A percentile compares a stretch with the other conserved stretches of the same genome.
Evolutionary conservation across 129 eudicot species (phyloP).

Genomic region (Rutidosis leptorrhynchoides): DNA sequence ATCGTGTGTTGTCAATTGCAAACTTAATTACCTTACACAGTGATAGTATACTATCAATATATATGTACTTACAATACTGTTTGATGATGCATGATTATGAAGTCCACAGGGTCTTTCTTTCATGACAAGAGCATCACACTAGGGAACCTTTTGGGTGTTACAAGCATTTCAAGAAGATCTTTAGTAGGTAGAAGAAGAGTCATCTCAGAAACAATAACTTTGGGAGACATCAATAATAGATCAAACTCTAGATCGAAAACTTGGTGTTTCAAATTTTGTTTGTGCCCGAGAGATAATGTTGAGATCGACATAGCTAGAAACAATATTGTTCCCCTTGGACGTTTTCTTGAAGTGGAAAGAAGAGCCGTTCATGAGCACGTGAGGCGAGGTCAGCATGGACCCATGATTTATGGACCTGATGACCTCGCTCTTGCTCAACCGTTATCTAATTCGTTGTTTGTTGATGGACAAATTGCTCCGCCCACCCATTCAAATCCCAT

Average conservation of each 20-base stretch:
- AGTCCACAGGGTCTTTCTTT: slow-evolving; percentile 82
- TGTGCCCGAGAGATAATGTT: slow-evolving; percentile 65
- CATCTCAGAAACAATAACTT: slow-evolving; percentile 38
- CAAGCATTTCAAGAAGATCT: slow-evolving; percentile 67
- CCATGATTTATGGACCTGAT: slow-evolving; percentile 40
- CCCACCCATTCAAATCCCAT: slow-evolving; percentile 44
- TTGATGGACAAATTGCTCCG: slow-evolving; percentile 61
- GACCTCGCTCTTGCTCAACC: slow-evolving; percentile 52
- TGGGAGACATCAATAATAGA: slow-evolving; percentile 40
- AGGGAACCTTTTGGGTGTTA: slow-evolving; percentile 68
- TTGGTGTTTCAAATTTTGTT: slow-evolving; percentile 69
- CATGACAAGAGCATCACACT: slow-evolving; percentile 69
- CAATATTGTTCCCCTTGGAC: slow-evolving; percentile 58
- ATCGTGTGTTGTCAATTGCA: not conserved
- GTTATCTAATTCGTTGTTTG: slow-evolving; percentile 54
- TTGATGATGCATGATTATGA: slow-evolving; percentile 16
- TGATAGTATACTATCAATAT: not conserved
- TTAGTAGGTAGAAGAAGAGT: slow-evolving; percentile 48
- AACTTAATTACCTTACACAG: too few relatives aligned
- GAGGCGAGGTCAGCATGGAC: slow-evolving; percentile 41
- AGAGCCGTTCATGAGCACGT: slow-evolving; percentile 41
- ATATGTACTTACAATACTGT: not conserved
- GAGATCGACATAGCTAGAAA: slow-evolving; percentile 57
- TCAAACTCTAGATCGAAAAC: slow-evolving; percentile 43
- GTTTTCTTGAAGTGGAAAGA: slow-evolving; percentile 66